phyloP scores from a whole-genome alignment of 1,284 basidiomycete species.

The Rhodotorula sp. region DNA sequence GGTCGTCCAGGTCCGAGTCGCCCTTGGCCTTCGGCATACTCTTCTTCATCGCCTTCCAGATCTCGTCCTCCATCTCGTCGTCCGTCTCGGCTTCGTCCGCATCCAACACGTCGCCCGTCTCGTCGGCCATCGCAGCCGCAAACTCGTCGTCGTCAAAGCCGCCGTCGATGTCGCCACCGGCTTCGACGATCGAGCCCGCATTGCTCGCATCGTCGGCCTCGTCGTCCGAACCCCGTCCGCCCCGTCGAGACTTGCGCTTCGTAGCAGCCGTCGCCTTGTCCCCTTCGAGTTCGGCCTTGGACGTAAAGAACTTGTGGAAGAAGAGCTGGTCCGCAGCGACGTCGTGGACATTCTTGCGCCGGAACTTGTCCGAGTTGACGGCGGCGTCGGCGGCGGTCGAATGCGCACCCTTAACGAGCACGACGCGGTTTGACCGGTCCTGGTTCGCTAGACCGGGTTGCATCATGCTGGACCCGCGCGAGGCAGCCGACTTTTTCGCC shows the following conservation, averaged over 20 bases:
- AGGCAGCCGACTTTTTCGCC: slow-evolving; percentile 73
- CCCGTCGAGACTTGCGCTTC: slow-evolving; percentile 36
- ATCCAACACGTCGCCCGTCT: slow-evolving; percentile 19
- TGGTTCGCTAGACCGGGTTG: slow-evolving; percentile 73
- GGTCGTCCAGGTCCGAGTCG: slow-evolving; percentile 52
- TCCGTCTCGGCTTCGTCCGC: slow-evolving; percentile 32
- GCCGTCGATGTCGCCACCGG: slow-evolving; percentile 32
- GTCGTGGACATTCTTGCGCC: slow-evolving; percentile 68
- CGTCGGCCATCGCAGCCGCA: slow-evolving; percentile 15
- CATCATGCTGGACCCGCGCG: slow-evolving; percentile 83
- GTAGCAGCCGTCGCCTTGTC: slow-evolving; percentile 37
- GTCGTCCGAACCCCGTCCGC: slow-evolving; percentile 51
- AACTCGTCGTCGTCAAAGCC: slow-evolving; percentile 50
- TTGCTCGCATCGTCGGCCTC: slow-evolving; percentile 50
- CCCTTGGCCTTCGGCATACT: slow-evolving; percentile 55
- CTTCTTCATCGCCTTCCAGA: slow-evolving; percentile 53
- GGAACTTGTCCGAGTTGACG: slow-evolving; percentile 77
- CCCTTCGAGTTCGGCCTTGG: slow-evolving; percentile 35
- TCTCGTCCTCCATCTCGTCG: slow-evolving; percentile 48
- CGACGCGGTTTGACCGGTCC: slow-evolving; percentile 63
- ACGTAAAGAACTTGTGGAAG: slow-evolving; percentile 56
- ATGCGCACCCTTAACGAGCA: slow-evolving; percentile 64
- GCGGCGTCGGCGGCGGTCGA: slow-evolving; percentile 50
- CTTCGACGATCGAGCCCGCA: slow-evolving; percentile 33
- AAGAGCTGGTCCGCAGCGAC: slow-evolving; percentile 82